Conservation (phyloP, 352 stramenopile genomes). For the Phytopythium litorale region DNA sequence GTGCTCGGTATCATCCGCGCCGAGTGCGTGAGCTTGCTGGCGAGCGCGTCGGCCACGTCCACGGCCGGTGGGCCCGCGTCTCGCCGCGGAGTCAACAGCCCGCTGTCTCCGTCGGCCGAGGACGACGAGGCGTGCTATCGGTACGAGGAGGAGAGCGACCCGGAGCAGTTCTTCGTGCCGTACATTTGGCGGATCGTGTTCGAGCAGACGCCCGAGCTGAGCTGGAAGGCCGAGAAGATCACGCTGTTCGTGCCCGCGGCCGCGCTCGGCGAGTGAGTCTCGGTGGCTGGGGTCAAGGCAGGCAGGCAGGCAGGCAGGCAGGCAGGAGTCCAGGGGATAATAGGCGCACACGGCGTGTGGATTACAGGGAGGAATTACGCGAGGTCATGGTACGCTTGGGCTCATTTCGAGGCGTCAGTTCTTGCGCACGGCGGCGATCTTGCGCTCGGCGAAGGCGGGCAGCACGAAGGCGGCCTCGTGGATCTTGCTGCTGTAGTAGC, state of each 20-base stretch:
- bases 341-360: not conserved
- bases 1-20: slow-evolving; percentile 64
- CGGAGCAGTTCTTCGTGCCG: slow-evolving; percentile 76
- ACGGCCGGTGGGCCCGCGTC: not conserved
- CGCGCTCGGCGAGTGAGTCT: not conserved
- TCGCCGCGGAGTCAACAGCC: not conserved
- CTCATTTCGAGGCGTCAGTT: slow-evolving; percentile 16
- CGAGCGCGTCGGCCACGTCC: slow-evolving; percentile 28
- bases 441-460: slow-evolving; percentile 91
- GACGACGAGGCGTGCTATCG: slow-evolving; percentile 71
- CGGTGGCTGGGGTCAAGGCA: too few species aligned
- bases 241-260: slow-evolving; percentile 53
- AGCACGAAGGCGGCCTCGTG: slow-evolving; percentile 97
- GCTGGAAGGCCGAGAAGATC: slow-evolving; percentile 79
- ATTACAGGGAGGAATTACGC: slow-evolving; percentile 12
- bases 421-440: slow-evolving; percentile 79
- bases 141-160: slow-evolving; percentile 69
- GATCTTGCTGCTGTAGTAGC: slow-evolving; percentile 94
- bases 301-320: too few species aligned
- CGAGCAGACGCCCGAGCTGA: slow-evolving; percentile 72
- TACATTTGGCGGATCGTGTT: slow-evolving; percentile 77
- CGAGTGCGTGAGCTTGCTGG: slow-evolving; percentile 67
- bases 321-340: not conserved
- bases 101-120: slow-evolving; percentile 7
- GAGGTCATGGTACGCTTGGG: slow-evolving; percentile 1